Conservation (phyloP, 495 filamentous ascomycete genomes). For the Astrothelium subdiscretum region DNA sequence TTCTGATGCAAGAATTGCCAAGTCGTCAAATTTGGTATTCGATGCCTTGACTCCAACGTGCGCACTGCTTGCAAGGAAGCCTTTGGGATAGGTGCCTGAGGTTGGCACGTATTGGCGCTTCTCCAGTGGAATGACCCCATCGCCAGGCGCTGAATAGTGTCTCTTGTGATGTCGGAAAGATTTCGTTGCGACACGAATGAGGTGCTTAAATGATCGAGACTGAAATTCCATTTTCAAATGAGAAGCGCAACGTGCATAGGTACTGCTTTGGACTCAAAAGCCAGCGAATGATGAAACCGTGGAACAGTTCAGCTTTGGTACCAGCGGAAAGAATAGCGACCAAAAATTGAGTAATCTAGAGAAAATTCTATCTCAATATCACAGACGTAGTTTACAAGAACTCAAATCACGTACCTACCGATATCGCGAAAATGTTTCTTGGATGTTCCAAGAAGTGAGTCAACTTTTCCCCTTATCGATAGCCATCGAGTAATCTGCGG, state of each 20-base stretch:
- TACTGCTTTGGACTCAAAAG: too few species aligned
- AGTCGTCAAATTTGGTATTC: slow-evolving; percentile 79
- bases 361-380: too few species aligned
- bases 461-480: not conserved
- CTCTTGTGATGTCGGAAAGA: slow-evolving; percentile 15
- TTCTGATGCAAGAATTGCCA: slow-evolving; percentile 80
- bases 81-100: slow-evolving; percentile 74
- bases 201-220: slow-evolving; percentile 3
- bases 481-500: not conserved
- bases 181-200: not conserved
- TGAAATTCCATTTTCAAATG: slow-evolving; percentile 6
- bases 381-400: too few species aligned
- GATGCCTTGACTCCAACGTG: slow-evolving; percentile 89
- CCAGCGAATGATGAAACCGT: too few species aligned
- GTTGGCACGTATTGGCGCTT: slow-evolving; percentile 78
- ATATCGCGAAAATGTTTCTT: too few species aligned
- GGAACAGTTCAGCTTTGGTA: too few species aligned
- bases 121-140: slow-evolving; percentile 25
- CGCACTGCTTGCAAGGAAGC: slow-evolving; percentile 76
- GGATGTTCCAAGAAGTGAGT: not conserved
- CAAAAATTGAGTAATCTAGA: too few species aligned
- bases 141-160: slow-evolving; percentile 28
- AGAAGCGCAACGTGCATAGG: too few species aligned
- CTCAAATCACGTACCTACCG: too few species aligned
- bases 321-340: too few species aligned